phyloP scores from a whole-genome alignment of 225 moss, liverwort and hornwort species.

The Marchantia polymorpha region DNA sequence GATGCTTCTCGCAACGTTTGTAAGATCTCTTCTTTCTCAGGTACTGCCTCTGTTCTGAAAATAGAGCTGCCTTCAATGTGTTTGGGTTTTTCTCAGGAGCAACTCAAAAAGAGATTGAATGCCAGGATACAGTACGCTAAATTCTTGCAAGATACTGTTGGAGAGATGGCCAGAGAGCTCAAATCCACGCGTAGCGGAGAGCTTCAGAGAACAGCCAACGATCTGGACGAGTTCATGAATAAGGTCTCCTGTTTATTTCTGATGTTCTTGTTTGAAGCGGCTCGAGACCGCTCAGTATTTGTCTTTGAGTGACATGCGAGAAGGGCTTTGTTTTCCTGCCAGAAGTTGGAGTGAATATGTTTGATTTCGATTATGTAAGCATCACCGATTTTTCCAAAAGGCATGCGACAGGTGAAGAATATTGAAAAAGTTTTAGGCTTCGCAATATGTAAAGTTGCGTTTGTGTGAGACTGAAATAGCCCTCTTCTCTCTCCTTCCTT shows the following conservation, averaged over 20 bases:
- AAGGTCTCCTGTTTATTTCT: constrained; percentile 50
- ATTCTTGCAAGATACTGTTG: constrained; percentile 96
- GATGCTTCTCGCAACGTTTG: too few species aligned
- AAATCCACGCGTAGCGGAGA: constrained; percentile 87
- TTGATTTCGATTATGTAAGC: background rate
- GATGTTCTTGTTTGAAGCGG: background rate
- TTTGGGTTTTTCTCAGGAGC: constrained; percentile 47
- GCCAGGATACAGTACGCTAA: constrained; percentile 98
- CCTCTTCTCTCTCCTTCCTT: background rate
- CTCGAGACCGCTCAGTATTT: background rate
- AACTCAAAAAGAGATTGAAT: constrained; percentile 87
- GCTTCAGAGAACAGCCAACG: constrained; percentile 80
- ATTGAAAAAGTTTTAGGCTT: too few species aligned
- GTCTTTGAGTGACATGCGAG: background rate
- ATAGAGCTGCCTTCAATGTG: background rate
- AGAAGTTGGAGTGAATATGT: background rate
- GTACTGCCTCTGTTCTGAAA: background rate
- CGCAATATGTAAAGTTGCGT: background rate
- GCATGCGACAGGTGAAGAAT: too few species aligned
- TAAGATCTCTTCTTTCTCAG: too few species aligned
- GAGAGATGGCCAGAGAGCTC: constrained; percentile 96
- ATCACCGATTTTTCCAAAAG: too few species aligned
- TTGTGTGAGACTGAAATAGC: background rate
- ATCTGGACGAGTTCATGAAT: constrained; percentile 85
- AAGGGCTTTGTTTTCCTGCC: background rate